A percentile compares a stretch with the other conserved stretches of the same genome.
These are phyloP conservation scores for Gentiana dahurica DNA, from an alignment of 257 asterid species.

Conservation along the genomic window DNA sequence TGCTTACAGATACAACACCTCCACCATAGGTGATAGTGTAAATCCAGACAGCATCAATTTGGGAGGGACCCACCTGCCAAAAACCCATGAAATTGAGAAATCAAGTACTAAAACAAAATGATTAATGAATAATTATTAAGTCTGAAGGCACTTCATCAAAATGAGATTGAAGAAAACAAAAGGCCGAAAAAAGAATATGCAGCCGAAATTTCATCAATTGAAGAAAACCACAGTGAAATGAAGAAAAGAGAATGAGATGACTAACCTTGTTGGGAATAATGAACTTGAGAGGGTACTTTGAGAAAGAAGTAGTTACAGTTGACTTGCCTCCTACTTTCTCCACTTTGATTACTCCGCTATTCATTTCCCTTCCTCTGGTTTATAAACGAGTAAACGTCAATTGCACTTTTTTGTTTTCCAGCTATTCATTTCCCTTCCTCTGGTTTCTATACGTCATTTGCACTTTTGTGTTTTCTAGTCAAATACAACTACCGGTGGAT, in stretches of 20 bases:
- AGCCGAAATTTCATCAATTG: too few species aligned
- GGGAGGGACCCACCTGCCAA: conserved; percentile 60
- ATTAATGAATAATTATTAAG: too few species aligned
- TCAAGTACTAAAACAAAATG: too few species aligned
- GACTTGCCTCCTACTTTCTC: conserved; percentile 70
- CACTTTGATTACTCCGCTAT: conserved; percentile 64
- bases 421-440: too few species aligned
- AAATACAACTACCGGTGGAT: too few species aligned
- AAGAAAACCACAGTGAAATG: too few species aligned
- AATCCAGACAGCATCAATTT: conserved; percentile 86
- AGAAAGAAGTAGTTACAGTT: conserved; percentile 50
- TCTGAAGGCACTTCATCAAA: too few species aligned
- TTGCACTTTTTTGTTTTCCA: too few species aligned
- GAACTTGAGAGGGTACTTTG: conserved; percentile 85
- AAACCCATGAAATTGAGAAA: not conserved
- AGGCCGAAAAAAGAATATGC: too few species aligned
- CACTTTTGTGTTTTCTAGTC: too few species aligned
- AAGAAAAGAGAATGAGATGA: not conserved
- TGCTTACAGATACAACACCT: conserved; percentile 77
- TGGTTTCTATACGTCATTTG: too few species aligned
- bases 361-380: conserved; percentile 27
- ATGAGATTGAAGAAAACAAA: too few species aligned
- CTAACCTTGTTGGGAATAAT: conserved; percentile 76
- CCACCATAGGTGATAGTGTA: conserved; percentile 89
- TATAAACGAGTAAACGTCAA: not conserved